These are phyloP conservation scores for Cucumis hystrix DNA, from an alignment of 306 rosid genomes.

Conservation along the genomic window DNA sequence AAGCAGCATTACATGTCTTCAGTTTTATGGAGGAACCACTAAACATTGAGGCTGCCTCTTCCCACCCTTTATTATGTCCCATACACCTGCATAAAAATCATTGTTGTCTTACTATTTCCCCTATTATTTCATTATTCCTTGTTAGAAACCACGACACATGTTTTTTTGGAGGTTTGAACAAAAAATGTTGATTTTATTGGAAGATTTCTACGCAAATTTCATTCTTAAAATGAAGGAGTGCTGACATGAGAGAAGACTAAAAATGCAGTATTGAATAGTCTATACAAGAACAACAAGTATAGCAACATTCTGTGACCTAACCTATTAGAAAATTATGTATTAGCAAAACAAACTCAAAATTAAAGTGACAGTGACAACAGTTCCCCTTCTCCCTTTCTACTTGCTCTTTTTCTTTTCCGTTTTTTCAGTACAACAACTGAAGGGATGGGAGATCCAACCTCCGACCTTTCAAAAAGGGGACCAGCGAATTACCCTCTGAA, in stretches of 20 bases:
- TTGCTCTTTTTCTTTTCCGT: background rate
- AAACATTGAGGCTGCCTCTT: slow-evolving; percentile 95
- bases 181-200: background rate
- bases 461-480: no score
- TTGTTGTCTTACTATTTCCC: background rate
- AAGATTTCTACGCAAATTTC: background rate
- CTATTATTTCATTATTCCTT: background rate
- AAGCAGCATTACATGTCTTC: slow-evolving; percentile 85
- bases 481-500: no score
- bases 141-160: background rate
- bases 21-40: slow-evolving; percentile 74
- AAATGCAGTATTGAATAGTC: background rate
- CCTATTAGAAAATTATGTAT: background rate
- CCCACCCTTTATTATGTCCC: slow-evolving; percentile 99
- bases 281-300: background rate
- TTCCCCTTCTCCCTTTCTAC: background rate
- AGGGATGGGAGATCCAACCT: no score
- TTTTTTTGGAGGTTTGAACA: background rate
- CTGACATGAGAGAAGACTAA: background rate
- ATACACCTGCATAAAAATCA: slow-evolving; percentile 53
- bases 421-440: no score
- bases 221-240: background rate
- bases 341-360: background rate
- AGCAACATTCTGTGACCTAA: background rate
- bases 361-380: background rate